phyloP scores from a whole-genome alignment of 2,329 filamentous ascomycete species.

The Didymosphaeria variabile region DNA sequence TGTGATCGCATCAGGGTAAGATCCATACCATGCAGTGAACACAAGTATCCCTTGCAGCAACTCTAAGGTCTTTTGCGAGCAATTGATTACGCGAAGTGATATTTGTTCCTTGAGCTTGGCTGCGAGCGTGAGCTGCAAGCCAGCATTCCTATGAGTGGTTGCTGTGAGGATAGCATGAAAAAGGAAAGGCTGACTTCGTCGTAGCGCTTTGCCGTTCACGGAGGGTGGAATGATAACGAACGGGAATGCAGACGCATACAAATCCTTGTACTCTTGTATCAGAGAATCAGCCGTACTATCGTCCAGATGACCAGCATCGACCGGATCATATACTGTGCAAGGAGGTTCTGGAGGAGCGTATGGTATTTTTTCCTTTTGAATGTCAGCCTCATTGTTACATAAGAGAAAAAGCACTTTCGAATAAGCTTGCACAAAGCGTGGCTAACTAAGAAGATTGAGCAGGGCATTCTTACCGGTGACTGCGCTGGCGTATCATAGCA shows the following conservation, averaged over 20 bases:
- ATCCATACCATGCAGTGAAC: conserved; percentile 43
- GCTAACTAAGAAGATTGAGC: neutral
- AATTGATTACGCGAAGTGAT: conserved; percentile 41
- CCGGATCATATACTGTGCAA: conserved; percentile 26
- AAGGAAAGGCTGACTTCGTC: conserved; percentile 43
- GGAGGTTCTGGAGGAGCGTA: neutral
- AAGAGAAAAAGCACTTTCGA: neutral
- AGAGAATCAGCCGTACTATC: conserved; percentile 22
- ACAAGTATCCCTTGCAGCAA: conserved; percentile 52
- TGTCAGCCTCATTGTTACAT: neutral
- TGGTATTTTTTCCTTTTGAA: conserved; percentile 1
- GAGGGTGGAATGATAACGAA: conserved; percentile 32
- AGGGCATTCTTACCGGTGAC: neutral
- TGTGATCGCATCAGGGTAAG: too few relatives aligned
- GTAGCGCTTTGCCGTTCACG: conserved; percentile 21
- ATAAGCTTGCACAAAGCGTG: neutral
- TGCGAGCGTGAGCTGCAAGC: conserved; percentile 36
- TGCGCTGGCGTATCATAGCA: neutral
- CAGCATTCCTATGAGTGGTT: conserved; percentile 31
- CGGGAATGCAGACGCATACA: conserved; percentile 30
- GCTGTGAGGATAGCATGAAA: conserved; percentile 47
- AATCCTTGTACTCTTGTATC: conserved; percentile 26
- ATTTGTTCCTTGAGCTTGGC: conserved; percentile 40
- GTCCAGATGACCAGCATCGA: conserved; percentile 28
- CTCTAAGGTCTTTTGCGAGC: conserved; percentile 49